Percentiles rank a stretch among this genome's conserved stretches.
phyloP scores from a whole-genome alignment of 768 basidiomycete species.

The Lanmaoa rubissima region DNA sequence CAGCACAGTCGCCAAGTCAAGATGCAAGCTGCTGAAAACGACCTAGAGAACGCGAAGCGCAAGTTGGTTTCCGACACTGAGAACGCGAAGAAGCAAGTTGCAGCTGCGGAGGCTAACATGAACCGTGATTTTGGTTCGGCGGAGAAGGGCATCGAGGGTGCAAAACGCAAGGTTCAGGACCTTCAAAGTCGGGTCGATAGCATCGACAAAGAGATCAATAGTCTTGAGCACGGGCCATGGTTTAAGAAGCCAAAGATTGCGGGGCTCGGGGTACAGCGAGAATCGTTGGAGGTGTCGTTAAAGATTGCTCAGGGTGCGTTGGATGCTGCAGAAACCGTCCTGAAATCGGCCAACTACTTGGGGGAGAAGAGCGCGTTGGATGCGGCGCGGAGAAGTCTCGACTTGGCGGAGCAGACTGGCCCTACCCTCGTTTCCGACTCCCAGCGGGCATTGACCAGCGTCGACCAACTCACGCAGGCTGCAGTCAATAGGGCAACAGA shows the following conservation, averaged over 20 bases:
- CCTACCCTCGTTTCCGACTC: neutral
- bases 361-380: neutral
- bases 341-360: neutral
- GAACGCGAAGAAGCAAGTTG: neutral
- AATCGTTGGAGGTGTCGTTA: neutral
- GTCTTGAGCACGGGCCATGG: neutral
- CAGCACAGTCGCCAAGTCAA: constrained; percentile 4
- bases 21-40: neutral
- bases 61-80: neutral
- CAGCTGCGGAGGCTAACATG: neutral
- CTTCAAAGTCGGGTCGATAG: neutral
- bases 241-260: neutral
- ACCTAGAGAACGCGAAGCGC: neutral
- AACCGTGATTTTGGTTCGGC: constrained; percentile 2
- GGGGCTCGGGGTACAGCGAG: neutral
- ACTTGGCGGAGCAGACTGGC: neutral
- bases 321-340: neutral
- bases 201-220: neutral
- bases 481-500: neutral
- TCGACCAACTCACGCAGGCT: neutral
- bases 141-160: neutral
- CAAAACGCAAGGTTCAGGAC: neutral
- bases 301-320: neutral
- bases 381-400: neutral
- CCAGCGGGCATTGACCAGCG: neutral